These are phyloP conservation scores for Huntiella decipiens DNA, from an alignment of 2,329 filamentous ascomycete genomes.

Conservation along the genomic window DNA sequence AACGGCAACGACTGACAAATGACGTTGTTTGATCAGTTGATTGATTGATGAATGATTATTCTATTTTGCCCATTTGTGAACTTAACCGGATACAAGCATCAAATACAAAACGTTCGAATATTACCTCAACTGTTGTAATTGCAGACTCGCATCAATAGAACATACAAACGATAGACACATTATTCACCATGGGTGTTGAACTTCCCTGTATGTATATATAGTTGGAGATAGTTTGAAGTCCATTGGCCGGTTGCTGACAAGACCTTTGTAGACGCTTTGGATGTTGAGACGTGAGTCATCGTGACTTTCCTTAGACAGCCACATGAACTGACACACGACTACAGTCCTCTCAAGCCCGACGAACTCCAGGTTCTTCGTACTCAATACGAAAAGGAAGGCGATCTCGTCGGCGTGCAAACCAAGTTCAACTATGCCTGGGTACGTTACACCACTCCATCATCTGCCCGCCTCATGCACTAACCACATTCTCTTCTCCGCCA, in stretches of 20 bases:
- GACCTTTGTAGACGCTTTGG: conserved; percentile 59
- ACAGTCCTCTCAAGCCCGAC: conserved; percentile 68
- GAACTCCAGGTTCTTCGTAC: conserved; percentile 83
- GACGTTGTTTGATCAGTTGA: too few species aligned
- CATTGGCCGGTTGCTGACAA: not conserved
- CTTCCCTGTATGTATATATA: conserved; percentile 25
- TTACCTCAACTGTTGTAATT: too few species aligned
- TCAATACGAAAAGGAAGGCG: conserved; percentile 94
- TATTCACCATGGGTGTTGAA: conserved; percentile 26
- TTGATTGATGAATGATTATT: too few species aligned
- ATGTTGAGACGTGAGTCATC: conserved; percentile 67
- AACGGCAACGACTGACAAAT: too few species aligned
- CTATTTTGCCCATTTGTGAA: too few species aligned
- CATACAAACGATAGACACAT: not conserved
- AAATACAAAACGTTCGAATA: too few species aligned
- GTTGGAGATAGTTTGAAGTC: not conserved
- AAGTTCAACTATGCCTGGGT: conserved; percentile 99
- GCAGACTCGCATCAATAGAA: too few species aligned
- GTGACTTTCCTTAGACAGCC: not conserved
- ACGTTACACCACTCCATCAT: conserved; percentile 17
- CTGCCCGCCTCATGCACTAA: not conserved
- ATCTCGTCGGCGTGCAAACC: conserved; percentile 90
- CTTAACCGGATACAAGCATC: too few species aligned
- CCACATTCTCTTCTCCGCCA: not conserved
- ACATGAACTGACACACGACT: conserved; percentile 3